A percentile compares a stretch with the other conserved stretches of the same genome.
Evolutionary conservation across 345 rosid genomes (phyloP).

Genomic region (Moricandia moricandioides): DNA sequence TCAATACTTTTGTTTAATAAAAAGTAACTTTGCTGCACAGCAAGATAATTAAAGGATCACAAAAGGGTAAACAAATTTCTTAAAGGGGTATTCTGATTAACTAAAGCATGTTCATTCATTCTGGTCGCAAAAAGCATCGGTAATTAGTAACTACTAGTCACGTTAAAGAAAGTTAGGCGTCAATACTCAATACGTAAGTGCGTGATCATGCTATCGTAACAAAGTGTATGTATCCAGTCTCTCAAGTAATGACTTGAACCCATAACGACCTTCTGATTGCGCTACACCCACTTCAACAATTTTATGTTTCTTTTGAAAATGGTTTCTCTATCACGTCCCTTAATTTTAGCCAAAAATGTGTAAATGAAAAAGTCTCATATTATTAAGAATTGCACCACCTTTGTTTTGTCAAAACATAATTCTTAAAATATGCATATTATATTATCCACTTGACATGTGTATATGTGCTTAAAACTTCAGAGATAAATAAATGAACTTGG

Average conservation of each 20-base stretch:
- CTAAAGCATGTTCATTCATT: not conserved
- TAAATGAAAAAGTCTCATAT: not conserved
- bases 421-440: not conserved
- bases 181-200: not conserved
- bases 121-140: not conserved
- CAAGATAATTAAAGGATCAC: not conserved
- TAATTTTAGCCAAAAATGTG: not conserved
- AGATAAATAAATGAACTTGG: not conserved
- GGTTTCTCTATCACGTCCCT: not conserved
- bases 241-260: not conserved
- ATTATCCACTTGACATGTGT: slow-evolving; percentile 20
- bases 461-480: not conserved
- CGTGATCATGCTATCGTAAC: not conserved
- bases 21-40: not conserved
- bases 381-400: not conserved
- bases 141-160: not conserved
- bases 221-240: not conserved
- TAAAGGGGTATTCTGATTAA: not conserved
- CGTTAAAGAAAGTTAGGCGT: not conserved
- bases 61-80: not conserved
- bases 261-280: not conserved
- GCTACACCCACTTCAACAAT: not conserved
- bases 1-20: not conserved
- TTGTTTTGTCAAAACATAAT: slow-evolving; percentile 3
- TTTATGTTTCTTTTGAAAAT: not conserved